Base-by-base conservation (phyloP, 805 yeast species). In the Pichia membranifaciens region DNA sequence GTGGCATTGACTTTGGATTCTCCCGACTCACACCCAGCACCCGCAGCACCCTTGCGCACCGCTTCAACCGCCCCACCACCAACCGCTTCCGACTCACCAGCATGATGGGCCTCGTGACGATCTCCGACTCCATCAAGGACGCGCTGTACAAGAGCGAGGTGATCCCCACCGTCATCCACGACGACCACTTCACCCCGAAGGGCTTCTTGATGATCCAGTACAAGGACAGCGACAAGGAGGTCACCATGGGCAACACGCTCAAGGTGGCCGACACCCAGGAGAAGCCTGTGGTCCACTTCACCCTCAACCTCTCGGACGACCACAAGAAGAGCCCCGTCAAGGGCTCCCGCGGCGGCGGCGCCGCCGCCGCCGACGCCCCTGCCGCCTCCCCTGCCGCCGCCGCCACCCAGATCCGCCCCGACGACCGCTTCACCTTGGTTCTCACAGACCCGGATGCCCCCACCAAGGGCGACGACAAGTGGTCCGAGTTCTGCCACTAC, bases 401-500 rank as follows among this genome's bases (percentile, higher is more conserved):
- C 17, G 72, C 71, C 32, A 56, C 72, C 53, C 72, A 70, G 52
- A 67, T 75, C 34, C 58, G 68, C 15, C 55, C 64, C 21, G 64
- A 72, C 22, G 83, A 80, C 54, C 66, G 74, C 43, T 89, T 84
- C 67, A 79, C 93, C 10, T 68, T 90, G 54, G 85, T 86, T 3
- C 56, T 89, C 54, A 90, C 96, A 7, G 96, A 89, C 65, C 97
- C 97, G 1, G 96, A 89, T 70, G 96, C 96, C 7, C 97, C 97
- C 13, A 77, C 89, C 3, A 75, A 80, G 55, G 73, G 76, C 3
- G 96, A 89, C 63, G 79, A 82, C 59, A 87, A 81, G 61, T 88
- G 95, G 95, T 82, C 93, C 3, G 96, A 89, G 65, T 89, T 72
- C 62, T 80, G 84, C 45, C 97, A 89, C 68, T 87, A 78, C 73